phyloP scores from a whole-genome alignment of 2,329 filamentous ascomycete genomes.

The Pseudogymnoascus sp. region DNA sequence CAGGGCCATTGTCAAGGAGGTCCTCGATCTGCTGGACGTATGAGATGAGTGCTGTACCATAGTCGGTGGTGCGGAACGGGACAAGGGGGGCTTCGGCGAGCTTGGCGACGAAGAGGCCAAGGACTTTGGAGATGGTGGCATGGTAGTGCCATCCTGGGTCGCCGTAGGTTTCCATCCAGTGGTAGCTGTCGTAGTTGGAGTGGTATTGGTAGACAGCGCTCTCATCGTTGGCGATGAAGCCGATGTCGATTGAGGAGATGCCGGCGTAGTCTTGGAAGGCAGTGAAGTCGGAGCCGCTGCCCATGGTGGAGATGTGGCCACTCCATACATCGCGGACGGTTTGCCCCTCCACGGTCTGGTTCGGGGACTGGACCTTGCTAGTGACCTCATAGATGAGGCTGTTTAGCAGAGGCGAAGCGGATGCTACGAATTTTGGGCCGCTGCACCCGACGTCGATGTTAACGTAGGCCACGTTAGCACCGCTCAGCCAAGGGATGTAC shows the following conservation, averaged over 20 bases:
- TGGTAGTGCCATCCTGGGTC: slow-evolving; percentile 59
- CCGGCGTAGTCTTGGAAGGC: slow-evolving; percentile 53
- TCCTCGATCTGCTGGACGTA: slow-evolving; percentile 25
- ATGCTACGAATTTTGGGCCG: slow-evolving; percentile 48
- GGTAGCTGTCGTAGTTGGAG: slow-evolving; percentile 74
- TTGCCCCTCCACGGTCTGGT: slow-evolving; percentile 30
- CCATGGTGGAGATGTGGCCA: slow-evolving; percentile 47
- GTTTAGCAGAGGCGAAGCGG: slow-evolving; percentile 56
- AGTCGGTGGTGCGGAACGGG: slow-evolving; percentile 42
- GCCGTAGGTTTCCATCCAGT: slow-evolving; percentile 75
- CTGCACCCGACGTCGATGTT: slow-evolving; percentile 67
- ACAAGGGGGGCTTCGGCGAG: slow-evolving; percentile 44
- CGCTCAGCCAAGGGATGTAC: slow-evolving; percentile 65
- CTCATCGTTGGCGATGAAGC: slow-evolving; percentile 35
- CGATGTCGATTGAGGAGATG: slow-evolving; percentile 47
- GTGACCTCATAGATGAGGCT: slow-evolving; percentile 51
- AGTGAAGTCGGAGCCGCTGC: slow-evolving; percentile 60
- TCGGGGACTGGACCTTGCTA: slow-evolving; percentile 36
- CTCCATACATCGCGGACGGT: slow-evolving; percentile 41
- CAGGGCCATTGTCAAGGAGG: slow-evolving; percentile 21
- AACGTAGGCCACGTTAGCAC: slow-evolving; percentile 63
- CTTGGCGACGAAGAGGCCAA: slow-evolving; percentile 40
- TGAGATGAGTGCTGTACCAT: slow-evolving; percentile 25
- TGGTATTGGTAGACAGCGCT: slow-evolving; percentile 66
- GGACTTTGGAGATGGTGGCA: slow-evolving; percentile 46